phyloP scores from a whole-genome alignment of 495 filamentous ascomycete species.

The Parmelia sp. region DNA sequence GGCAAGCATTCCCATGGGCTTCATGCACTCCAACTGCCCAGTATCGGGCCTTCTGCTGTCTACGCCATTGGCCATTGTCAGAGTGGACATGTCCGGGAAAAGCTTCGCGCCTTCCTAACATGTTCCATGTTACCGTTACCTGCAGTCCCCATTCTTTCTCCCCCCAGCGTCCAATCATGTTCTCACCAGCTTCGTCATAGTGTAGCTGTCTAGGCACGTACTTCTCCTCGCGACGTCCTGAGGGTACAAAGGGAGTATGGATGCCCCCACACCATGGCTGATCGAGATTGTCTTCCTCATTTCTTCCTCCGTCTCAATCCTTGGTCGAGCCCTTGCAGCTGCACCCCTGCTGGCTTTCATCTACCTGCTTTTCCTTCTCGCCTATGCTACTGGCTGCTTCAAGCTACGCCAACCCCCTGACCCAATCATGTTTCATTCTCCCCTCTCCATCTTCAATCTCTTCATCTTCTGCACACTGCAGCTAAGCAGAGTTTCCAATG shows the following conservation, averaged over 20 bases:
- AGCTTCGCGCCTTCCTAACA: background rate
- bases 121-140: background rate
- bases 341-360: conserved; percentile 7
- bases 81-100: too few species aligned
- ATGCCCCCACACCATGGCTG: background rate
- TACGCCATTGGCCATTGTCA: too few species aligned
- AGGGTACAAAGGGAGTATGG: background rate
- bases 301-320: conserved; percentile 12
- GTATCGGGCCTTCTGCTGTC: background rate
- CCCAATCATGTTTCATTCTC: conserved; percentile 16
- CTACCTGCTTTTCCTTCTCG: conserved; percentile 17
- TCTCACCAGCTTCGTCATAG: background rate
- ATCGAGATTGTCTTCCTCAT: conserved; percentile 16
- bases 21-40: background rate
- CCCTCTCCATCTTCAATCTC: conserved; percentile 19
- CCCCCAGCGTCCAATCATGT: conserved; percentile 3
- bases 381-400: conserved; percentile 12
- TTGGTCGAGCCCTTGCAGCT: background rate
- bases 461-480: conserved; percentile 19
- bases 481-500: conserved; percentile 11
- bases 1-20: background rate
- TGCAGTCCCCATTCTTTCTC: background rate
- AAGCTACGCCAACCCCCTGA: conserved; percentile 8
- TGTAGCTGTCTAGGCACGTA: background rate
- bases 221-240: background rate